A percentile compares a stretch with the other conserved stretches of the same genome.
phyloP scores from a whole-genome alignment of 2,329 filamentous ascomycete genomes.

The Orbilia blumenaviensis region DNA sequence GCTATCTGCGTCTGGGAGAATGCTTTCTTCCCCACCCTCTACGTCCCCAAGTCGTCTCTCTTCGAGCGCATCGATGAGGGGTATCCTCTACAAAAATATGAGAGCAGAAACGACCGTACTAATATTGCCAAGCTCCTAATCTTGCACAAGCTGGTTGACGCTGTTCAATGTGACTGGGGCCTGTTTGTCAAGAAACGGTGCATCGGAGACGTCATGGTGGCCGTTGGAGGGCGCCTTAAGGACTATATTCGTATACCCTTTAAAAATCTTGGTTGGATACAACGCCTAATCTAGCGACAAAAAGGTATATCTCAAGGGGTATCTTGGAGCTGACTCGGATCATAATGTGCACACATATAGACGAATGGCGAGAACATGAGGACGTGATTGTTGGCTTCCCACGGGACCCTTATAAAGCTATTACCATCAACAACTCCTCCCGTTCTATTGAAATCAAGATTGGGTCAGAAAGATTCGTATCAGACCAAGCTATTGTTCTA shows the following conservation, averaged over 20 bases:
- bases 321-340: not conserved
- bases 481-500: constrained; percentile 31
- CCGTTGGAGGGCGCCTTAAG: constrained; percentile 15
- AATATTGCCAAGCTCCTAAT: not conserved
- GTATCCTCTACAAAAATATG: not conserved
- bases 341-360: too few species aligned
- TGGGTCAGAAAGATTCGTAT: constrained; percentile 17
- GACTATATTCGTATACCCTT: constrained; percentile 36
- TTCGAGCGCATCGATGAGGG: not conserved
- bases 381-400: constrained; percentile 35
- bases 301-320: not conserved
- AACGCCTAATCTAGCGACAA: not conserved
- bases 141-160: not conserved
- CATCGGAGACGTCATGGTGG: not conserved
- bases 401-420: constrained; percentile 37
- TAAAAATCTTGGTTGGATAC: constrained; percentile 26
- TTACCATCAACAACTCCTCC: constrained; percentile 14
- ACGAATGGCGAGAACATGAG: constrained; percentile 45
- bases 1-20: constrained; percentile 43
- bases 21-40: constrained; percentile 37
- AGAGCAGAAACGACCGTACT: not conserved
- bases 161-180: not conserved
- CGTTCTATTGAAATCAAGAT: constrained; percentile 24
- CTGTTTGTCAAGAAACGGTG: not conserved
- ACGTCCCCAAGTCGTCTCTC: constrained; percentile 8